A percentile compares a stretch with the other conserved stretches of the same genome.
Evolutionary conservation across 352 stramenopile species (phyloP).

Genomic region (Phytophthora rubi): DNA sequence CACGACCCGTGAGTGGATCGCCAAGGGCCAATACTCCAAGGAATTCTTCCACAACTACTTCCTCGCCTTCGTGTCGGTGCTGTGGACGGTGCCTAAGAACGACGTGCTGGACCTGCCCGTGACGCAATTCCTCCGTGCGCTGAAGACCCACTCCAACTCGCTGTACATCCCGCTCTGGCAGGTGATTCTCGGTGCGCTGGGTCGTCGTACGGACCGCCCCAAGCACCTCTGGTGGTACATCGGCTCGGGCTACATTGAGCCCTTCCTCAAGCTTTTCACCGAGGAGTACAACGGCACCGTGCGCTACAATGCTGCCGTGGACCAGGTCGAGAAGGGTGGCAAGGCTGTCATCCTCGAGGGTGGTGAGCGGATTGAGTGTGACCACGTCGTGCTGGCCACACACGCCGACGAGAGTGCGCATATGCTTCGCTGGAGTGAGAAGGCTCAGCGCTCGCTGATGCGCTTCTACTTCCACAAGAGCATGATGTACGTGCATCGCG

Average conservation of each 20-base stretch:
- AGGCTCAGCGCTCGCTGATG: constrained; percentile 73
- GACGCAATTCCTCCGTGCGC: constrained; percentile 86
- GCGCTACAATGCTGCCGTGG: constrained; percentile 77
- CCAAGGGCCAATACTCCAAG: constrained; percentile 70
- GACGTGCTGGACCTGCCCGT: constrained; percentile 84
- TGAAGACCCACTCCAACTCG: constrained; percentile 89
- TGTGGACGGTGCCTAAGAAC: constrained; percentile 87
- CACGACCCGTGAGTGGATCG: constrained; percentile 83
- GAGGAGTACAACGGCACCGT: constrained; percentile 82
- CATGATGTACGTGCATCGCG: constrained; percentile 89
- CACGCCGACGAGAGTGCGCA: constrained; percentile 81
- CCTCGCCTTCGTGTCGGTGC: constrained; percentile 84
- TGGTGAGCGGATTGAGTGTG: constrained; percentile 81
- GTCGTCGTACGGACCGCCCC: constrained; percentile 74
- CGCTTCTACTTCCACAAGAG: constrained; percentile 88
- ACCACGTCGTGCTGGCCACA: constrained; percentile 85
- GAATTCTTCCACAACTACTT: constrained; percentile 92
- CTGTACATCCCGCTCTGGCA: constrained; percentile 90
- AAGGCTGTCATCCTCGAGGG: constrained; percentile 78
- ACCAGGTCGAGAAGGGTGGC: constrained; percentile 73
- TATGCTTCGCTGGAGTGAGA: constrained; percentile 79
- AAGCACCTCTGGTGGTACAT: constrained; percentile 90
- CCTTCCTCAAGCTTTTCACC: constrained; percentile 89
- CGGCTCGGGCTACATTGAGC: constrained; percentile 82
- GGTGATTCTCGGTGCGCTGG: constrained; percentile 75